Evolutionary conservation across 352 stramenopile species (phyloP), one percentile per base, ranked within the genome.

Genomic region (Saprolegnia diclina): DNA sequence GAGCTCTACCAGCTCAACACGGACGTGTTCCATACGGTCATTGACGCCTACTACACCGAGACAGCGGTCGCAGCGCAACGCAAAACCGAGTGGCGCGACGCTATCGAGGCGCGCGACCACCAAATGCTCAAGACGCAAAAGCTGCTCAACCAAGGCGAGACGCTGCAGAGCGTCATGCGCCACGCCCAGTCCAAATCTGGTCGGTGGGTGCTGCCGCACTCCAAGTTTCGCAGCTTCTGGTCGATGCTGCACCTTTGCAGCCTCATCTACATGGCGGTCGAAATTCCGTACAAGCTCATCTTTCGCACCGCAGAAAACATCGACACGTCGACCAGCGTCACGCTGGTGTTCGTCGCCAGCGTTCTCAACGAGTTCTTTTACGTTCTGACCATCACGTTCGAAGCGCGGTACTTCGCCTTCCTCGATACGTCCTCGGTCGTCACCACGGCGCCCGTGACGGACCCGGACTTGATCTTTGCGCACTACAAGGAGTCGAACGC

Each of bases 101-200:
- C 72, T 0, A 74, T 87, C 5, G 79, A 89, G 1, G 85, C 80
- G 29, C 81, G 91, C 62, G 65, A 76, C 0, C 86, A 75, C 0
- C 85, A 91, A 56, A 55, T 91, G 35, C 75, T 79, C 9, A 93
- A 93, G 65, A 91, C 82, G 0, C 89, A 89, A 53, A 90, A 92
- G 50, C 50, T 93, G 9, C 67, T 93, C 3, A 83, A 83, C 0
- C 55, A 81, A 79, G 45, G 76, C 75, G 0, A 65, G 72, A 0
- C 52, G 35, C 52, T 59, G 35, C 85, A 90, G 57, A 55, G 89
- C 21, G 73, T 79, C 9, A 91, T 91, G 64, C 90, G 79, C 0
- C 88, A 89, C 44, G 87, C 91, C 44, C 50, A 91, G 5, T 64
- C 91, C 1, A 83, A 83, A 0, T 26, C 79, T 76, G 45, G 76